Evolutionary conservation across 805 yeast genomes (phyloP).

Genomic region (Kodamaea neixiangensis): DNA sequence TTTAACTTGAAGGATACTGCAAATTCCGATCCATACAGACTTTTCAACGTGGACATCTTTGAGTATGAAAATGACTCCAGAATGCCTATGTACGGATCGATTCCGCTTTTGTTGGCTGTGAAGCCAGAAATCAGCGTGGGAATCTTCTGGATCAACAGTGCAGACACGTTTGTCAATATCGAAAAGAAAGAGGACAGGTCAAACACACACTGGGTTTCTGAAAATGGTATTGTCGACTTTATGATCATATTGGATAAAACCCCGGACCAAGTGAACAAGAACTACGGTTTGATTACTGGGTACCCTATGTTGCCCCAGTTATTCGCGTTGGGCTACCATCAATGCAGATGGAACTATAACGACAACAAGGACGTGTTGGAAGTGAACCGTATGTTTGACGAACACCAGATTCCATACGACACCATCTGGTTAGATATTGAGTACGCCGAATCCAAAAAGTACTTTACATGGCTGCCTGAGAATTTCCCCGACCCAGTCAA

Average conservation of each 20-base stretch:
- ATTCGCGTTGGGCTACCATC: constrained; percentile 88
- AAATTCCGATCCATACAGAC: constrained; percentile 71
- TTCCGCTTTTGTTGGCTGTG: constrained; percentile 81
- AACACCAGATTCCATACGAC: constrained; percentile 77
- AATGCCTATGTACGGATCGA: constrained; percentile 92
- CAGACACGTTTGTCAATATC: constrained; percentile 89
- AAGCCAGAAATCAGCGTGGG: constrained; percentile 64
- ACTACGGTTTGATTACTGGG: constrained; percentile 76
- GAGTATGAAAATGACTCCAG: constrained; percentile 84
- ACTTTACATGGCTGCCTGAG: constrained; percentile 85
- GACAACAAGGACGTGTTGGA: constrained; percentile 82
- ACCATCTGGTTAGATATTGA: constrained; percentile 95
- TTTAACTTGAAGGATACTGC: constrained; percentile 72
- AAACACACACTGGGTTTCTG: constrained; percentile 90
- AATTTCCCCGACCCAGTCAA: constrained; percentile 72
- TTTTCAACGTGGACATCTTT: constrained; percentile 92
- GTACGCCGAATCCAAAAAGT: constrained; percentile 82
- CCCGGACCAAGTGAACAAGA: constrained; percentile 54
- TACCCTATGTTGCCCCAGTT: constrained; percentile 69
- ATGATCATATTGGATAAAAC: constrained; percentile 63
- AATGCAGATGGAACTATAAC: constrained; percentile 96
- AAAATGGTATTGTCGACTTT: constrained; percentile 80
- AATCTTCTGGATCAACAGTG: constrained; percentile 87
- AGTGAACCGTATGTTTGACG: constrained; percentile 70
- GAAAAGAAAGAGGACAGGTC: constrained; percentile 28